These are phyloP conservation scores for Glaciozyma martinii DNA, from an alignment of 768 basidiomycete genomes.

Conservation along the genomic window DNA sequence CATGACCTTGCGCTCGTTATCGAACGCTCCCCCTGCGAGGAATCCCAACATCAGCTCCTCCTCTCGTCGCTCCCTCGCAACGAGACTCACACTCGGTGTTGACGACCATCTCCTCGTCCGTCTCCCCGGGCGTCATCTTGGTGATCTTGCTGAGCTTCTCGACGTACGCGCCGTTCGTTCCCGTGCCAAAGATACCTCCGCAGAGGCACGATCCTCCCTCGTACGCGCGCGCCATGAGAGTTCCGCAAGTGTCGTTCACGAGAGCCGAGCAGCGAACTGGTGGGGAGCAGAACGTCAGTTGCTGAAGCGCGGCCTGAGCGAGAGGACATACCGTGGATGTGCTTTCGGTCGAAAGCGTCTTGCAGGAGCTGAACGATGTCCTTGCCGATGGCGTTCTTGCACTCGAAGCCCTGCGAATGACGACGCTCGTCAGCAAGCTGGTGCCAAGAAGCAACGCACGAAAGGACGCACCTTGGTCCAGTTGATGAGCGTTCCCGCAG, in stretches of 20 bases:
- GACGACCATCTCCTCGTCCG: conserved; percentile 67
- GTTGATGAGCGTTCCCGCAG: conserved; percentile 78
- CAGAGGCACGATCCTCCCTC: conserved; percentile 82
- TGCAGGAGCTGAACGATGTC: conserved; percentile 85
- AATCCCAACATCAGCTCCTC: neutral
- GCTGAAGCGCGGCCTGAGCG: too few relatives aligned
- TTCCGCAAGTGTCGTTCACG: conserved; percentile 95
- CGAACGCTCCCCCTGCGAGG: conserved; percentile 71
- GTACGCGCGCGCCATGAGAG: conserved; percentile 84
- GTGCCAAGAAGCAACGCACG: neutral
- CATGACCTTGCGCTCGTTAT: conserved; percentile 78
- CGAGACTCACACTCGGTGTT: conserved; percentile 69
- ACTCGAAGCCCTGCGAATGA: conserved; percentile 74
- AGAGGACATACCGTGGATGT: conserved; percentile 50
- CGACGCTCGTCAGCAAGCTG: neutral
- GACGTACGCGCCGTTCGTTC: conserved; percentile 96
- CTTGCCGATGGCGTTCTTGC: conserved; percentile 76
- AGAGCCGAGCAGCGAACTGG: conserved; percentile 75
- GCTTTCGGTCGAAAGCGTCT: conserved; percentile 83
- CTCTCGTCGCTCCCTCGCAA: neutral
- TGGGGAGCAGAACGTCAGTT: too few relatives aligned
- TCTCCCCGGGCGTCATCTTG: conserved; percentile 54
- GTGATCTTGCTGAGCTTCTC: conserved; percentile 75
- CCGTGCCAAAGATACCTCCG: conserved; percentile 88
- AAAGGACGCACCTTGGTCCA: conserved; percentile 38